phyloP scores from a whole-genome alignment of 257 asterid species.

The Avicennia marina region DNA sequence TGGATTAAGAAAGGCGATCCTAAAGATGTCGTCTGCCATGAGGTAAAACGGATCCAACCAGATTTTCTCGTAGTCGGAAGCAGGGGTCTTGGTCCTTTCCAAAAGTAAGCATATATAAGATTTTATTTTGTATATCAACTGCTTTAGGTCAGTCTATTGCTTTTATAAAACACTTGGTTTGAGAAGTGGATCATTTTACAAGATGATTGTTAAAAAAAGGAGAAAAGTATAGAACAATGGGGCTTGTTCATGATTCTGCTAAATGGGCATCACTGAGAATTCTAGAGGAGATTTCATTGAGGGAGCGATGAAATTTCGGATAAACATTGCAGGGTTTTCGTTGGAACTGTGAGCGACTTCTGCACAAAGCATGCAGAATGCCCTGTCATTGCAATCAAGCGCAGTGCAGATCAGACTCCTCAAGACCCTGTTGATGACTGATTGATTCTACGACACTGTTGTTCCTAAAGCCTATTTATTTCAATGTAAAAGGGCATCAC shows the following conservation, averaged over 20 bases:
- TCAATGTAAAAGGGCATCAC: not conserved
- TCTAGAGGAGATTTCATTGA: not conserved
- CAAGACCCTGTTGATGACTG: constrained; percentile 30
- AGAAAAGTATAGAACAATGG: too few relatives aligned
- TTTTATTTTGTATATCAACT: not conserved
- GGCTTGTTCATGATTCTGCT: too few relatives aligned
- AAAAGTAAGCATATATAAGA: constrained; percentile 33
- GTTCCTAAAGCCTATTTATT: too few relatives aligned
- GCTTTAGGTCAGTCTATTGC: too few relatives aligned
- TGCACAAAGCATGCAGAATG: constrained; percentile 64
- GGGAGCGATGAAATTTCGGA: not conserved
- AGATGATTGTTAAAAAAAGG: too few relatives aligned
- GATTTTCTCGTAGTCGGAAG: constrained; percentile 74
- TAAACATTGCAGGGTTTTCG: constrained; percentile 49
- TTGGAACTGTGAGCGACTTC: constrained; percentile 73
- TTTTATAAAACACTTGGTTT: too few relatives aligned
- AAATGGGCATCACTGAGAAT: too few relatives aligned
- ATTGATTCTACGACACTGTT: too few relatives aligned
- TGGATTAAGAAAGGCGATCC: constrained; percentile 68
- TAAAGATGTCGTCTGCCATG: constrained; percentile 59
- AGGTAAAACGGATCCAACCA: constrained; percentile 51
- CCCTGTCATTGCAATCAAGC: constrained; percentile 28
- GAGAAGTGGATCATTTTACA: too few relatives aligned
- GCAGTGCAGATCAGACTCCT: constrained; percentile 45
- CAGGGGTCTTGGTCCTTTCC: constrained; percentile 76